phyloP scores from a whole-genome alignment of 2,329 filamentous ascomycete species.

The Paramyrothecium roridum region DNA sequence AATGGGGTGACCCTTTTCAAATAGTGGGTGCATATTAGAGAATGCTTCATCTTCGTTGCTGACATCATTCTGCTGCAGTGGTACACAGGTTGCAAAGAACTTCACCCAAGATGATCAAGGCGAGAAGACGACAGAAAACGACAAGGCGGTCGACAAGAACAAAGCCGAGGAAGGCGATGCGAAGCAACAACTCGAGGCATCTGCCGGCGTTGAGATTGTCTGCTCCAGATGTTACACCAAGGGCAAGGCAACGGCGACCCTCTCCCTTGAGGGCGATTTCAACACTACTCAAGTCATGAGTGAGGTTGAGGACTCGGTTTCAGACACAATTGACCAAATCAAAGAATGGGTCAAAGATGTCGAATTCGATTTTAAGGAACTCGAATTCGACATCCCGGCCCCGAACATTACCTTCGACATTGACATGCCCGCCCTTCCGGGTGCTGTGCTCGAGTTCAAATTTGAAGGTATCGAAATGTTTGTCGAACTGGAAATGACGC shows the following conservation, averaged over 20 bases:
- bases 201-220: background rate
- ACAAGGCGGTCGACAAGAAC: background rate
- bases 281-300: conserved; percentile 26
- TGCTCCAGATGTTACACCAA: conserved; percentile 42
- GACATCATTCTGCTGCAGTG: background rate
- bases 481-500: conserved; percentile 38
- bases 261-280: conserved; percentile 38
- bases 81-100: background rate
- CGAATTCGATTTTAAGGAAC: conserved; percentile 26
- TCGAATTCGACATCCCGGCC: conserved; percentile 4
- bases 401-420: conserved; percentile 39
- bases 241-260: conserved; percentile 37
- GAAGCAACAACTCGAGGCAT: background rate
- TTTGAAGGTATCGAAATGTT: conserved; percentile 53
- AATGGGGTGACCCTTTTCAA: background rate
- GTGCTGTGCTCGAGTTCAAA: conserved; percentile 37
- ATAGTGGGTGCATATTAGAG: background rate
- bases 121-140: no score
- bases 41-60: background rate
- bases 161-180: background rate
- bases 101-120: background rate
- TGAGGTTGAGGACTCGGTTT: conserved; percentile 25
- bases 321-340: conserved; percentile 27
- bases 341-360: conserved; percentile 24
- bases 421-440: conserved; percentile 37